A percentile compares a stretch with the other conserved stretches of the same genome.
Conservation (phyloP, 352 stramenopile genomes). For the Phytophthora ohioensis region DNA sequence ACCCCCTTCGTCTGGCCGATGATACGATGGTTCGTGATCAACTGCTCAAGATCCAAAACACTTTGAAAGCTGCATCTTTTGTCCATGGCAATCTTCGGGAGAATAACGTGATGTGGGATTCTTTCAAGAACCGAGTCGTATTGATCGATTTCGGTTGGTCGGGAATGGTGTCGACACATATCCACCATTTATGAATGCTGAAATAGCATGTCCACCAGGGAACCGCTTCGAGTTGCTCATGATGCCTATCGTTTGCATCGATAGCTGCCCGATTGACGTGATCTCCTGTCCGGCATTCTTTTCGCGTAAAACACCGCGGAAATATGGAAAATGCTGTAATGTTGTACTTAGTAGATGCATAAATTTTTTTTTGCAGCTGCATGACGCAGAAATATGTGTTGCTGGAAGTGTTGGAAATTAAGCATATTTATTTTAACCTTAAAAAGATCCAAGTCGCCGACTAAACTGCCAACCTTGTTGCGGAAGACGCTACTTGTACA, state of each 20-base stretch:
- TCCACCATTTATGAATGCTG: slow-evolving; percentile 39
- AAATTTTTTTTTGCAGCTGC: too few relatives aligned
- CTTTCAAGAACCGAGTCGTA: slow-evolving; percentile 38
- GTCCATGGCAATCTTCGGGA: slow-evolving; percentile 23
- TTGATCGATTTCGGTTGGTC: slow-evolving; percentile 48
- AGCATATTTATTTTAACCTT: too few relatives aligned
- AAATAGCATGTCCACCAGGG: slow-evolving; percentile 27
- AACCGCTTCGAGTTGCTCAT: slow-evolving; percentile 24
- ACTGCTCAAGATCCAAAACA: slow-evolving; percentile 28
- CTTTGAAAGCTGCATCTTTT: slow-evolving; percentile 15
- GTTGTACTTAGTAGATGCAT: too few relatives aligned
- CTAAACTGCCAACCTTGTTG: too few relatives aligned
- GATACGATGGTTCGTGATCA: slow-evolving; percentile 11
- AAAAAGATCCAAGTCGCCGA: too few relatives aligned
- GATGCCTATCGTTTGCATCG: slow-evolving; percentile 6
- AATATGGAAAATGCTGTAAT: too few relatives aligned
- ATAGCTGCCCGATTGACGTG: too few relatives aligned
- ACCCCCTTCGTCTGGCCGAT: background rate
- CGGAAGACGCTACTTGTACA: too few relatives aligned
- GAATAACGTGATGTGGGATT: slow-evolving; percentile 38
- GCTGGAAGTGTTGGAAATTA: too few relatives aligned
- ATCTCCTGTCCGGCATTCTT: too few relatives aligned
- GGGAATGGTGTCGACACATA: slow-evolving; percentile 29
- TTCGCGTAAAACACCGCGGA: too few relatives aligned
- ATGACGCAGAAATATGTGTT: too few relatives aligned